Percentiles rank a stretch among this genome's conserved stretches.
phyloP scores from a whole-genome alignment of 148 eudicot species.

The Hydrangea macrophylla region DNA sequence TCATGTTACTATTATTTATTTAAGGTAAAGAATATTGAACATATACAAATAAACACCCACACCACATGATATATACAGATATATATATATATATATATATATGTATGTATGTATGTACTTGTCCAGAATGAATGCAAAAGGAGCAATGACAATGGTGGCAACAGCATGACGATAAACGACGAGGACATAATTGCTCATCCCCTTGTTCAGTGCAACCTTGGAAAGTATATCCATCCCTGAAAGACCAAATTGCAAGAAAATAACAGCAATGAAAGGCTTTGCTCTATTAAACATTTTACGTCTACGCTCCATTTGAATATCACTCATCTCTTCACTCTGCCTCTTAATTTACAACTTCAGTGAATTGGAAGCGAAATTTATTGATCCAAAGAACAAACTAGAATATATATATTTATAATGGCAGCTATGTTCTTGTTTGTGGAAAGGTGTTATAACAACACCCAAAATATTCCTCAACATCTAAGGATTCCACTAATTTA shows the following conservation, averaged over 20 bases:
- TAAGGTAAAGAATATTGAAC: too few relatives aligned
- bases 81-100: too few relatives aligned
- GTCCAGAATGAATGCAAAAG: slow-evolving; percentile 76
- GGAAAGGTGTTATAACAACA: too few relatives aligned
- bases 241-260: slow-evolving; percentile 72
- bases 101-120: too few relatives aligned
- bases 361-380: background rate
- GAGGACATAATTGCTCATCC: slow-evolving; percentile 91
- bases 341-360: background rate
- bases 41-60: too few relatives aligned
- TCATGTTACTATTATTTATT: slow-evolving; percentile 2
- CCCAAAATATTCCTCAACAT: too few relatives aligned
- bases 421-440: background rate
- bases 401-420: slow-evolving; percentile 15
- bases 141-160: slow-evolving; percentile 68
- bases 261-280: slow-evolving; percentile 65
- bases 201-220: slow-evolving; percentile 72
- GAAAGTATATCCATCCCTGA: slow-evolving; percentile 92
- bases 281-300: slow-evolving; percentile 25
- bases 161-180: slow-evolving; percentile 90
- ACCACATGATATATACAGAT: too few relatives aligned
- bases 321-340: too few relatives aligned
- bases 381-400: background rate
- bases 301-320: slow-evolving; percentile 20
- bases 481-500: background rate